Evolutionary conservation across 176 grass and related monocot species (phyloP), one percentile per base, ranked within the genome.

Genomic region (Raddia guianensis): DNA sequence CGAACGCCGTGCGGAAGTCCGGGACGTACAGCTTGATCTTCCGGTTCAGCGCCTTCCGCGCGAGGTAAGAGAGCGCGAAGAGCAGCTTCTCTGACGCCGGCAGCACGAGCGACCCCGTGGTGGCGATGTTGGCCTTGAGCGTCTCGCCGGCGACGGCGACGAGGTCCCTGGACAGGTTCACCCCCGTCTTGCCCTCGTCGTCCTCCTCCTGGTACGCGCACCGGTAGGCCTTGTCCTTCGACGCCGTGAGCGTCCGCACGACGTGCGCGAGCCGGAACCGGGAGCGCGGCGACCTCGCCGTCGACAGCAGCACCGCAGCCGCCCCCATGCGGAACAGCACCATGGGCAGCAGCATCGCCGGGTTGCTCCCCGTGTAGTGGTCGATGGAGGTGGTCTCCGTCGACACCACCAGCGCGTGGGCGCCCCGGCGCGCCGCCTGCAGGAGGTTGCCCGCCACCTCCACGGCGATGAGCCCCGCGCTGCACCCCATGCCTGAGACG

Each of bases 1-100:
- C 57, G 72, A 97, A 93, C 2, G 91, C 91, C 75, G 11, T 58
- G 37, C 18, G 45, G 73, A 94, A 94, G 6, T 94, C 68, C 0
- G 89, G 92, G 2, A 92, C 57, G 45, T 79, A 74, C 0, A 52
- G 73, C 51, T 75, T 84, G n/a, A 50, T 18, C 2, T 42, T 77
- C 4, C n/a, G 18, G 12, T 19, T 63, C 8, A 76, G 2, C 7
- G 53, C n/a, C 56, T 71, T 87, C 2, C 20, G 14, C 1, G 46
- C 78, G 8, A 54, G 4, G 43, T 35, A 0, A 0, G 72, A 32
- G 0, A 87, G 5, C 15, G 42, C 54, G 27, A 76, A 87, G 8
- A 35, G 34, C 2, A 87, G 19, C 9, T 82, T 49, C 72, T 87
- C 85, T 0, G 79, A 87, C 0, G 12, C 7, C 9, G 85, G 85